Evolutionary conservation across 2,329 filamentous ascomycete genomes (phyloP).

Genomic region (Phialemoniopsis sp.): DNA sequence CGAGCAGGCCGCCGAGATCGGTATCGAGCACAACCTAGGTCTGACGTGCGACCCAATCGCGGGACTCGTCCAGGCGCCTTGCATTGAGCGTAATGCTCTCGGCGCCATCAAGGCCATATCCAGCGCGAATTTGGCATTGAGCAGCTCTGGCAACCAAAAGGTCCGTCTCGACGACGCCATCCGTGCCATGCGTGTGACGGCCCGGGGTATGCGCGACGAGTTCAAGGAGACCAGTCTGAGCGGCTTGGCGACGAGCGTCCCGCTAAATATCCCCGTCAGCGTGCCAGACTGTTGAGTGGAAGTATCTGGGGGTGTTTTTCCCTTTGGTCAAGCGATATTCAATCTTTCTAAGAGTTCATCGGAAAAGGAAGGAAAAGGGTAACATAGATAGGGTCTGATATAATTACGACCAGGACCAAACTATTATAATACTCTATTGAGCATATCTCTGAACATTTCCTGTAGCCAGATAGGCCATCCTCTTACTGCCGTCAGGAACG

Average conservation of each 20-base stretch:
- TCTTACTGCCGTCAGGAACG: constrained; percentile 24
- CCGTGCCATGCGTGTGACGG: constrained; percentile 44
- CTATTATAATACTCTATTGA: no score
- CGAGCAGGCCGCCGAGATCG: constrained; percentile 47
- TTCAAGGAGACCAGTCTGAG: constrained; percentile 50
- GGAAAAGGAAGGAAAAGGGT: no score
- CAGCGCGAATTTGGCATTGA: constrained; percentile 44
- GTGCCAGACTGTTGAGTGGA: constrained; percentile 41
- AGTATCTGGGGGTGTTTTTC: no score
- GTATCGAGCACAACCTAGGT: constrained; percentile 48
- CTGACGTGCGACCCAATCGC: constrained; percentile 47
- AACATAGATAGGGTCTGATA: no score
- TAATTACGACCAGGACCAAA: no score
- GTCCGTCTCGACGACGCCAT: constrained; percentile 47
- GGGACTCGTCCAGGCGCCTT: constrained; percentile 44
- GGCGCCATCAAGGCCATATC: constrained; percentile 47
- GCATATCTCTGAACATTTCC: constrained; percentile 24
- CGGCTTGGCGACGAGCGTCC: constrained; percentile 44
- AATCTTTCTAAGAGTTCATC: no score
- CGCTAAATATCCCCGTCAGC: constrained; percentile 44
- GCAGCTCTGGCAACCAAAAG: constrained; percentile 40
- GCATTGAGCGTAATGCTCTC: constrained; percentile 46
- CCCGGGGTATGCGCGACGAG: constrained; percentile 47
- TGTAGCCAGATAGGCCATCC: constrained; percentile 34
- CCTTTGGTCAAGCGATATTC: no score